A percentile compares a stretch with the other conserved stretches of the same genome.
Conservation (phyloP, 495 filamentous ascomycete genomes). For the Endocarpon pusillum region DNA sequence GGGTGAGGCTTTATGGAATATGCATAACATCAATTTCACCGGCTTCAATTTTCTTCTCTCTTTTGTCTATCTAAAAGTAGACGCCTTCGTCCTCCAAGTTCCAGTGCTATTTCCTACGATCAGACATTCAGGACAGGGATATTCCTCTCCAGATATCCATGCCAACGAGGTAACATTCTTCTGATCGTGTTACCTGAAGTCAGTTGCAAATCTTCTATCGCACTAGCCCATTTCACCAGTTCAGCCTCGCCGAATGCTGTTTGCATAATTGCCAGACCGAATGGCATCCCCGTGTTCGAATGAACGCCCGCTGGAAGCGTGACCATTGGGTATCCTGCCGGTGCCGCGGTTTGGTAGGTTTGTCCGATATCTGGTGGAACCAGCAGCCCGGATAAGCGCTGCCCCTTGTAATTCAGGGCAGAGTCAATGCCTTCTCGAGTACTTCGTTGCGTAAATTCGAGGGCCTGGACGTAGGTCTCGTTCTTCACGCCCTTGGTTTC, state of each 20-base stretch:
- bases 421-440: conserved; percentile 53
- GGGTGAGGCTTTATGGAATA: too few relatives aligned
- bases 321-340: conserved; percentile 52
- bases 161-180: conserved; percentile 34
- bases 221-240: conserved; percentile 46
- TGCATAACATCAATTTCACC: too few relatives aligned
- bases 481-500: conserved; percentile 43
- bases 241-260: conserved; percentile 46
- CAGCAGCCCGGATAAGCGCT: conserved; percentile 39
- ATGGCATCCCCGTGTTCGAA: conserved; percentile 43
- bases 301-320: conserved; percentile 43
- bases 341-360: conserved; percentile 36
- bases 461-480: conserved; percentile 45
- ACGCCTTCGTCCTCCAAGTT: too few relatives aligned
- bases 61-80: conserved; percentile 5
- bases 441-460: conserved; percentile 38
- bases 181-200: conserved; percentile 19
- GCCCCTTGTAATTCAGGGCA: conserved; percentile 33
- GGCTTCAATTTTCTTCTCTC: conserved; percentile 7
- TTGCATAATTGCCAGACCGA: conserved; percentile 47
- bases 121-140: conserved; percentile 24
- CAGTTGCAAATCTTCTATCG: conserved; percentile 48
- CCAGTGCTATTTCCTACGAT: too few relatives aligned
- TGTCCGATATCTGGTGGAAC: conserved; percentile 51
- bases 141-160: conserved; percentile 31